Evolutionary conservation across 441 rosid species (phyloP).

Genomic region (Gossypium davidsonii): DNA sequence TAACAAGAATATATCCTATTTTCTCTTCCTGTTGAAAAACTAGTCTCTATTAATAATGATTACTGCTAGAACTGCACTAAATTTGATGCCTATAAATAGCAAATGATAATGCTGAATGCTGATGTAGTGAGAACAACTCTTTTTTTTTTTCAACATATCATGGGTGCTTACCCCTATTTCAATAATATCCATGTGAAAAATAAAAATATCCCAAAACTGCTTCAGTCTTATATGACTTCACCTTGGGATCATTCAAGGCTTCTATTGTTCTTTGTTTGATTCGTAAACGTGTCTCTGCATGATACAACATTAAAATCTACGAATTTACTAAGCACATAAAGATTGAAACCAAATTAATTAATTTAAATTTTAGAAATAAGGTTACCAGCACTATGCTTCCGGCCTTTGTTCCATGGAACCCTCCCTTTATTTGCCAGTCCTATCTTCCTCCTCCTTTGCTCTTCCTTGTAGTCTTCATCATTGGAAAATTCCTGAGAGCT

Average conservation of each 20-base stretch:
- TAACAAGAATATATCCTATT: background rate
- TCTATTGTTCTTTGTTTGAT: constrained; percentile 74
- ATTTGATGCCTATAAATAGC: background rate
- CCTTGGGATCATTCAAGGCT: constrained; percentile 88
- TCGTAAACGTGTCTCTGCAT: constrained; percentile 57
- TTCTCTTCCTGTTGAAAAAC: background rate
- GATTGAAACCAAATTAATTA: background rate
- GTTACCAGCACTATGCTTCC: constrained; percentile 62
- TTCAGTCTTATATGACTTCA: constrained; percentile 76
- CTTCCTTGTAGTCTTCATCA: constrained; percentile 27
- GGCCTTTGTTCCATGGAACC: constrained; percentile 85
- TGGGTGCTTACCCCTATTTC: background rate
- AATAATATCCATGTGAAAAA: constrained; percentile 14
- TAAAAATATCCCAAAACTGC: constrained; percentile 20
- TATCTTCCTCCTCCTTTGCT: constrained; percentile 49
- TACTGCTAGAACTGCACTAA: background rate
- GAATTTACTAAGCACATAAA: constrained; percentile 12
- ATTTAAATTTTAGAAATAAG: background rate
- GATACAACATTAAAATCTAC: constrained; percentile 5
- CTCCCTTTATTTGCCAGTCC: constrained; percentile 74
- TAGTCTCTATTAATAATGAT: background rate
- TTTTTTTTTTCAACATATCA: background rate
- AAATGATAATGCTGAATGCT: background rate
- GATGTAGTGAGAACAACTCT: background rate
- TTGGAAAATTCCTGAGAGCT: constrained; percentile 8